Evolutionary conservation across 169 alveolate species (phyloP), one percentile per base, ranked within the genome.

Genomic region (Plasmodium ovale): DNA sequence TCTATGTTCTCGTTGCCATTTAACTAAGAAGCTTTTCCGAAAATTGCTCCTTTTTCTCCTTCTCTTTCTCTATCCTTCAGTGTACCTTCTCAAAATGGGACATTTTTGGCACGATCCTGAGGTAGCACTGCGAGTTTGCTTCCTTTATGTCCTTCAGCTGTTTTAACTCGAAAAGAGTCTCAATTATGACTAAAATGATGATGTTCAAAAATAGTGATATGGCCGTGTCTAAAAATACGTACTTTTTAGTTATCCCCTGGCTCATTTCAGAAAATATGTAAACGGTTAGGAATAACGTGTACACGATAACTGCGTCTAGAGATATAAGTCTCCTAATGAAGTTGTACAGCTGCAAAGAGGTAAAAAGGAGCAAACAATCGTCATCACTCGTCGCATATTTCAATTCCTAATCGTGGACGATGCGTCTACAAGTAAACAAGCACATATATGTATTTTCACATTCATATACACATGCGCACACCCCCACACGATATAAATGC

Each of bases 91-190:
- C 91, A 69, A 85, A 85, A 51, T 68, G 47, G 19, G 85, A 67
- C 85, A 60, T 67, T 71, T 85, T 56, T 9, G 91, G 91, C 31
- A 85, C 91, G 4, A 85, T 85, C 72, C 91, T 60, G n/a, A 69
- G 72, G 60, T 85, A 85, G 27, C n/a, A 29, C n/a, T 85, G 91
- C 23, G 91, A 85, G 42, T 85, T 85, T 12, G 91, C 91, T 68
- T 85, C 33, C 49, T 85, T 85, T 39, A 56, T 59, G 39, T 85
- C 91, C 44, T 85, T 67, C 74, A 60, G 35, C 19, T 54, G 72
- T 60, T 85, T 85, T 31, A 85, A 25, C 47, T 85, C 91, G 62
- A 54, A 85, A 1, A 85, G 87, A 29, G 69, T 42, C 69, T 85
- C 91, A 33, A 71, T 85, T 23, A 70, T 51, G 27, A 85, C 73